A percentile compares a stretch with the other conserved stretches of the same genome.
Conservation (phyloP, 1,284 basidiomycete genomes). For the Polyporus tsugae region DNA sequence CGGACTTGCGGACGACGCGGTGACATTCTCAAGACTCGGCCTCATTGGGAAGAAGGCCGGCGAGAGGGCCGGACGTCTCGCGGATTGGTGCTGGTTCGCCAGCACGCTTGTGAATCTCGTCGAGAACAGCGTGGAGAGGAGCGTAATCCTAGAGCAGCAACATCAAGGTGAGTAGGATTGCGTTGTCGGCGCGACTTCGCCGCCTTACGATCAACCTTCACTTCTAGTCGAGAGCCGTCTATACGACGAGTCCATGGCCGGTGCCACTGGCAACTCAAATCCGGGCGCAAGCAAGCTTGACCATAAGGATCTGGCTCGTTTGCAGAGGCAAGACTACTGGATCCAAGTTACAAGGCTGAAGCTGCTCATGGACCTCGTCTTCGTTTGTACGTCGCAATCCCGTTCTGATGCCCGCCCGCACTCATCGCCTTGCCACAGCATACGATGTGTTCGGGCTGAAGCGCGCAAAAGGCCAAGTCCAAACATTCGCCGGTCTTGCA, state of each 20-base stretch:
- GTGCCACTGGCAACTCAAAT: conserved; percentile 74
- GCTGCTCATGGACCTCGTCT: conserved; percentile 81
- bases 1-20: conserved; percentile 77
- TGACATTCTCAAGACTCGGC: conserved; percentile 75
- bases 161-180: conserved; percentile 56
- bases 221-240: conserved; percentile 70
- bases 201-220: conserved; percentile 4
- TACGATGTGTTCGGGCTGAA: conserved; percentile 67
- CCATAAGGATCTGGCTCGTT: conserved; percentile 71
- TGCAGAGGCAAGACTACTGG: conserved; percentile 79
- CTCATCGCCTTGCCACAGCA: conserved; percentile 44
- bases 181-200: conserved; percentile 6
- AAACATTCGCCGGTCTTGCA: conserved; percentile 70
- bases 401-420: neutral
- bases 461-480: conserved; percentile 64
- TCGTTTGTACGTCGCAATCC: conserved; percentile 71
- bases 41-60: conserved; percentile 70
- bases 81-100: conserved; percentile 86
- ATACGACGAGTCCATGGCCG: conserved; percentile 76
- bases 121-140: conserved; percentile 80
- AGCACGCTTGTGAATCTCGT: conserved; percentile 79
- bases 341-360: conserved; percentile 72
- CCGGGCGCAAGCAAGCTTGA: conserved; percentile 66
- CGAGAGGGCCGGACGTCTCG: conserved; percentile 71
- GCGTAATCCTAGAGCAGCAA: conserved; percentile 68